Evolutionary conservation across 2,329 filamentous ascomycete genomes (phyloP).

Genomic region (Microsporum audouinii): DNA sequence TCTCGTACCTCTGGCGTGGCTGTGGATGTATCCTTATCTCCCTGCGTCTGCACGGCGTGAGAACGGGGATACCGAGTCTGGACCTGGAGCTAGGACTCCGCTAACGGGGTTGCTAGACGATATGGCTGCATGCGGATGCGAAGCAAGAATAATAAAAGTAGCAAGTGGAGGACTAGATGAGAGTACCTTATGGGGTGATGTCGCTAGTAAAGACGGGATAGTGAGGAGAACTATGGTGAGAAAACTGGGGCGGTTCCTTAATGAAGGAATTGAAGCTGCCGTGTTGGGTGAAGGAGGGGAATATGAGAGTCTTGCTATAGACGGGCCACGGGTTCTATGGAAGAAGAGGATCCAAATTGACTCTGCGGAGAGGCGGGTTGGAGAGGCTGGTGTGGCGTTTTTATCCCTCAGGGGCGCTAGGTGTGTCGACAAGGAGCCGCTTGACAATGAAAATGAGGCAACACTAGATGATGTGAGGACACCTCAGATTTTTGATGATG

Average conservation of each 20-base stretch:
- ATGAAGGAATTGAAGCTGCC: conserved; percentile 51
- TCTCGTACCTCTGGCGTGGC: conserved; percentile 67
- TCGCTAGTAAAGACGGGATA: conserved; percentile 42
- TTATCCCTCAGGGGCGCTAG: conserved; percentile 50
- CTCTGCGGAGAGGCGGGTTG: conserved; percentile 44
- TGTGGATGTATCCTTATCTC: conserved; percentile 82
- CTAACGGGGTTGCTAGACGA: conserved; percentile 55
- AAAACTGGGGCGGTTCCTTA: conserved; percentile 47
- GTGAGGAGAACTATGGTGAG: conserved; percentile 40
- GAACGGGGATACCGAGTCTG: conserved; percentile 11
- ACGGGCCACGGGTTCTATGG: conserved; percentile 65
- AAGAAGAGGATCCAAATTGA: conserved; percentile 55
- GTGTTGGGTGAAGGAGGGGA: conserved; percentile 88
- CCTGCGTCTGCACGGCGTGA: conserved; percentile 37
- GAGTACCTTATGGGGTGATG: conserved; percentile 66
- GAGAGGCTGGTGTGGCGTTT: conserved; percentile 69
- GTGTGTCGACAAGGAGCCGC: conserved; percentile 38
- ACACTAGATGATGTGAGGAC: conserved; percentile 27
- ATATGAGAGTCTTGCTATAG: conserved; percentile 83
- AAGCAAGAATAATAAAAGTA: conserved; percentile 90
- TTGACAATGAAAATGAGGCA: conserved; percentile 11
- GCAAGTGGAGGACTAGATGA: conserved; percentile 82
- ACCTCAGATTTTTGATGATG: conserved; percentile 56
- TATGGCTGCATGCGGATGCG: conserved; percentile 66
- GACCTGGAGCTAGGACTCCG: neutral